Base-by-base conservation (phyloP, 1,139 yeast species). In the Eremothecium sinecaudum region DNA sequence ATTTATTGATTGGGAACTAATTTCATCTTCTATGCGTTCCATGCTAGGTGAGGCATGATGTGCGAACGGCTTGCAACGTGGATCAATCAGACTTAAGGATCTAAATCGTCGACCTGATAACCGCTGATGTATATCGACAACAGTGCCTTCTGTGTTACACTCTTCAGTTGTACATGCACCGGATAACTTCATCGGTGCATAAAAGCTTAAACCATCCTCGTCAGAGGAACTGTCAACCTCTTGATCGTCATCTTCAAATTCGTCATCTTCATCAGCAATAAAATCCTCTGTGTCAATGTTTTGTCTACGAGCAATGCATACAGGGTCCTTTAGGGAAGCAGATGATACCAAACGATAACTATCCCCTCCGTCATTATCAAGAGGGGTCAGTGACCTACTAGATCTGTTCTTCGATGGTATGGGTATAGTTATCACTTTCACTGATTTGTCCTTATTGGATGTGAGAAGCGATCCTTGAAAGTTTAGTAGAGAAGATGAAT, bases 51-150 rank as follows among this genome's bases (percentile, higher is more conserved):
- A 30, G 10, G n/a, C 24, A 8, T 28, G 30, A 21, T 33, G 40
- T 5, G 38, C 12, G 20, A 46, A 48, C 4, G 52, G 50, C 22
- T 41, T 41, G 26, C 35, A 34, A 5, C 46, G 45, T 3, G 58
- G 57, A 33, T 53, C 58, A 52, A 56, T 54, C 18, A 56, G 46
- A 42, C 58, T 52, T 31, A 56, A 37, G 2, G 60, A 54, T 34
- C 60, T 48, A 27, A 52, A 50, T 25, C 60, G 43, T 7, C 52
- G 51, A 25, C 42, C 42, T 10, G 36, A 22, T 13, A 33, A 21
- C 22, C 15, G 31, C 17, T 12, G 14, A 18, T 33, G 13, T 3
- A 28, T 12, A 29, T 31, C 33, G 25, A 48, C 48, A 5, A 41
- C 18, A 5, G 37, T 40, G 2, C 59, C 50, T 5, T 46, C 48